Evolutionary conservation across 2,329 filamentous ascomycete species (phyloP).

Genomic region (Camillea tinctor): DNA sequence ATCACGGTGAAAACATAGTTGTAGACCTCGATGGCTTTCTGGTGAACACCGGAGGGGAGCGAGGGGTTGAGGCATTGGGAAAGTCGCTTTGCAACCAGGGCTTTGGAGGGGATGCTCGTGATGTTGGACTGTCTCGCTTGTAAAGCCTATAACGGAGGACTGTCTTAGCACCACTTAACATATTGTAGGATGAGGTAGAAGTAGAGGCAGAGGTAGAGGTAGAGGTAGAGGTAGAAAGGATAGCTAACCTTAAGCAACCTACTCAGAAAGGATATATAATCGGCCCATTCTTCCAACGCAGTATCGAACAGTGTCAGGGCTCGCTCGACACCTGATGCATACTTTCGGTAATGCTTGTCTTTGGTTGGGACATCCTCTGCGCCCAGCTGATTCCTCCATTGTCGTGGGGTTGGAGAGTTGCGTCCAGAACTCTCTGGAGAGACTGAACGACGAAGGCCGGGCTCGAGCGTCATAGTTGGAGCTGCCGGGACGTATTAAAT

Average conservation of each 20-base stretch:
- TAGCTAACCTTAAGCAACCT: constrained; percentile 75
- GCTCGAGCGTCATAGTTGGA: constrained; percentile 62
- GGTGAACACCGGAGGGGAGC: constrained; percentile 92
- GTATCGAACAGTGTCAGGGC: constrained; percentile 89
- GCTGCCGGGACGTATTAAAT: constrained; percentile 24
- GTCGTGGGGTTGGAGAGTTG: constrained; percentile 70
- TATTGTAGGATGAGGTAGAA: constrained; percentile 2
- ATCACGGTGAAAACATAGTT: constrained; percentile 84
- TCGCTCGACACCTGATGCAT: constrained; percentile 84
- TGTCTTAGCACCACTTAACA: constrained; percentile 24
- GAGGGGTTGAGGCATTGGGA: constrained; percentile 94
- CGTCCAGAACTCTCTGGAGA: constrained; percentile 85
- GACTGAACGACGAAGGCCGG: constrained; percentile 54
- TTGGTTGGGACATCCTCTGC: constrained; percentile 56
- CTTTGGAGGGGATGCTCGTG: constrained; percentile 75
- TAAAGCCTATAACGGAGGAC: constrained; percentile 61
- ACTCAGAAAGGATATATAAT: constrained; percentile 97
- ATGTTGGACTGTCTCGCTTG: constrained; percentile 78
- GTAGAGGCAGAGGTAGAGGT: background rate
- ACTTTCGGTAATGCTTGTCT: constrained; percentile 77
- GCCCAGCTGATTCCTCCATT: constrained; percentile 74
- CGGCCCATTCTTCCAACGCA: constrained; percentile 95
- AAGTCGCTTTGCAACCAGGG: constrained; percentile 81
- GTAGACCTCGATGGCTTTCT: constrained; percentile 95
- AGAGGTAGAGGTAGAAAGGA: background rate